Conservation (phyloP, 306 rosid genomes). For the Castanea mollissima region DNA sequence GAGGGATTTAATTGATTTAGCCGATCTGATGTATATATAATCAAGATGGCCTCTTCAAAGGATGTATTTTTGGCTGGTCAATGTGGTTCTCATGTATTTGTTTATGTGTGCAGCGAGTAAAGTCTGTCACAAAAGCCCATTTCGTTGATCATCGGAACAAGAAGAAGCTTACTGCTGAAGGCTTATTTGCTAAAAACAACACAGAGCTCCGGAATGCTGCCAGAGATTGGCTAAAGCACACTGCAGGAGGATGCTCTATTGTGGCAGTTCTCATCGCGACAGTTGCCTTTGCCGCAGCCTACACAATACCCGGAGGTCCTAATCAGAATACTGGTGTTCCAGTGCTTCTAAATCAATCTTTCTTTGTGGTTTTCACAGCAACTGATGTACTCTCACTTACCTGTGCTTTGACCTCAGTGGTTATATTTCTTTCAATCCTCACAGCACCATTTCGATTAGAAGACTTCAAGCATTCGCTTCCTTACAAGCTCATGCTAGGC, state of each 20-base stretch:
- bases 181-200: neutral
- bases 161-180: neutral
- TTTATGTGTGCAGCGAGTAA: neutral
- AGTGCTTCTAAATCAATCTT: neutral
- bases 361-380: neutral
- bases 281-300: neutral
- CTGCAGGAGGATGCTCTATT: neutral
- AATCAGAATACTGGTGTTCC: neutral
- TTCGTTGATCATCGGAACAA: neutral
- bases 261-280: neutral
- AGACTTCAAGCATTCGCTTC: neutral
- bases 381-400: neutral
- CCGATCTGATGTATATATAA: too few species aligned
- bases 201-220: neutral
- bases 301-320: neutral
- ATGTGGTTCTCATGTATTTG: neutral
- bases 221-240: neutral
- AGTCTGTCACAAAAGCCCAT: neutral
- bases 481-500: neutral
- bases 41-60: too few species aligned
- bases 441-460: neutral
- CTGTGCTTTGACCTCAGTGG: neutral
- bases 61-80: neutral
- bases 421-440: neutral
- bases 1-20: too few species aligned